These are phyloP conservation scores for Calonectria multiphialidica DNA, from an alignment of 2,329 filamentous ascomycete genomes.

Conservation along the genomic window DNA sequence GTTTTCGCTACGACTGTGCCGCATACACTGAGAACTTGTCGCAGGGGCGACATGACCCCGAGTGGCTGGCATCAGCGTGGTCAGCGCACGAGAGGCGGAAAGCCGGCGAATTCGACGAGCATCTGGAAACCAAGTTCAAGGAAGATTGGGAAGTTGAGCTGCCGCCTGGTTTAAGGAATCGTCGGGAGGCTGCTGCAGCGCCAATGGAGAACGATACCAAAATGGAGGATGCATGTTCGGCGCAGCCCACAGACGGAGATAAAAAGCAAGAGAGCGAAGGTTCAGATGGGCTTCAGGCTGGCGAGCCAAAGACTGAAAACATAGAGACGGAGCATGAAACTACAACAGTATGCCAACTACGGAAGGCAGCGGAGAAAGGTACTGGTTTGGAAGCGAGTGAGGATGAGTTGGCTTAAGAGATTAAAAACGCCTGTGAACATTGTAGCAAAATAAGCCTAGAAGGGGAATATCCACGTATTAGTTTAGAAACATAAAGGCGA, in stretches of 20 bases:
- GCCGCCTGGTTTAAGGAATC: slow-evolving; percentile 48
- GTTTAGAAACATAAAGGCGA: not conserved
- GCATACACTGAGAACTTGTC: slow-evolving; percentile 60
- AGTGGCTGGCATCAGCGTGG: slow-evolving; percentile 66
- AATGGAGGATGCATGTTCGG: slow-evolving; percentile 25
- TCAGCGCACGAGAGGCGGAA: slow-evolving; percentile 61
- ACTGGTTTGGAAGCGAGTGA: not conserved
- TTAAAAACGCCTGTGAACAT: not conserved
- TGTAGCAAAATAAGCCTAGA: not conserved
- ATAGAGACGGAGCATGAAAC: not conserved
- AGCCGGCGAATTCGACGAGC: slow-evolving; percentile 63
- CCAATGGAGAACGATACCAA: slow-evolving; percentile 20
- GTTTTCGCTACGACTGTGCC: slow-evolving; percentile 60
- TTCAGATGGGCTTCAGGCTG: slow-evolving; percentile 12
- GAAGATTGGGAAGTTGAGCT: slow-evolving; percentile 60
- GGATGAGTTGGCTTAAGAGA: slow-evolving; percentile 17
- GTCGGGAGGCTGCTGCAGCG: not conserved
- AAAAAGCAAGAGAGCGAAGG: not conserved
- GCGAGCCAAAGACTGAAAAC: not conserved
- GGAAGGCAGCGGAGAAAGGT: not conserved
- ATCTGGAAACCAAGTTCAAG: slow-evolving; percentile 58
- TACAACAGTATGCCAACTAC: not conserved
- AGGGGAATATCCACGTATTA: not conserved
- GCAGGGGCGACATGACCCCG: slow-evolving; percentile 62
- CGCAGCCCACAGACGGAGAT: not conserved